Base-by-base conservation (phyloP, 2,329 filamentous ascomycete species). In the Neoscytalidium dimidiatum region DNA sequence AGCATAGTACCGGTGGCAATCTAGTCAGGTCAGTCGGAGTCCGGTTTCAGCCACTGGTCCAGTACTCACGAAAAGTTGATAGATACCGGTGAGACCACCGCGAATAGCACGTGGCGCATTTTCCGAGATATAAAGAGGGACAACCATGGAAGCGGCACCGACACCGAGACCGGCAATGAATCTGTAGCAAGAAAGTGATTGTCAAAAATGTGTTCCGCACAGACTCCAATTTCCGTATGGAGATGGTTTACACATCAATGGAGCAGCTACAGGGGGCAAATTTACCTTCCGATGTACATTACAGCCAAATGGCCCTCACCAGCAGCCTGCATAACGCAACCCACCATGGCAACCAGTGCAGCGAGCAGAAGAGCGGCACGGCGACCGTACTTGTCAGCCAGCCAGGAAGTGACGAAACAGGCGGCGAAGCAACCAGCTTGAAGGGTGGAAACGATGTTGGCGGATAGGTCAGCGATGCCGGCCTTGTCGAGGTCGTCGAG, bases 381-480 rank as follows among this genome's bases (percentile, higher is more conserved):
- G 60, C 88, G 83, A 17, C 88, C 88, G 69, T 77, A 85, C 68
- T 73, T 77, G 69, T 88, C 85, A 4, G 85, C 81, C 48, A 84
- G 70, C 79, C 81, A 86, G 35, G 81, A 82, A 6, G 84, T 83
- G n/a, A 85, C 67, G 67, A 91, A 81, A 66, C 87, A 87, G 38
- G 88, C 88, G 61, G 85, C 80, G 74, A 91, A 90, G 67, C 87
- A 89, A 84, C 84, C 41, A 78, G 2, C 88, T 76, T 91, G 88
- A 9, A 91, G 82, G 0, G 86, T 89, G n/a, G 88, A 90, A 29
- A 90, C 89, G 65, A 92, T 88, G 72, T 90, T 90, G 68, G 88
- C 86, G 52, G 84, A 84, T 53, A 90, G 78, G 68, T 87, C 83
- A 31, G 84, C 84, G 29, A 78, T 19, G 14, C 46, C 61, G 1